A percentile compares a stretch with the other conserved stretches of the same genome.
Evolutionary conservation across 2,329 filamentous ascomycete genomes (phyloP).

Genomic region (Ceratocystiopsis brevicomis): DNA sequence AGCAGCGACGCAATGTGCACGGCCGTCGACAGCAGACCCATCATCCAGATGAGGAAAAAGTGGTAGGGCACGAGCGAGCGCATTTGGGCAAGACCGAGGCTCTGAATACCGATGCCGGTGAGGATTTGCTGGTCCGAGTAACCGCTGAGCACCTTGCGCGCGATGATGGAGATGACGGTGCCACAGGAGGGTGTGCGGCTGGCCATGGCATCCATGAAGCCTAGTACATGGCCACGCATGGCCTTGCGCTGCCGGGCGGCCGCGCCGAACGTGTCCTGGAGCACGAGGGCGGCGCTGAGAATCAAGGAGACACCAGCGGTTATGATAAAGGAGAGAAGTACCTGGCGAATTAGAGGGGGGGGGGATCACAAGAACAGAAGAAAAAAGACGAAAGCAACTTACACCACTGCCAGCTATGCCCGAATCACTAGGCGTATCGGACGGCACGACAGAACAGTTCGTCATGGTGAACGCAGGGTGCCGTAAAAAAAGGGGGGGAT

Average conservation of each 20-base stretch:
- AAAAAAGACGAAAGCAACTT: constrained; percentile 12
- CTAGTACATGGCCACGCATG: background rate
- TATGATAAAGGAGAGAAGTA: constrained; percentile 47
- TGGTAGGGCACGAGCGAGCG: constrained; percentile 43
- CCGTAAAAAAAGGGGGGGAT: no score
- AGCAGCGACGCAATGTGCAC: constrained; percentile 47
- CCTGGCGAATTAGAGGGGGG: constrained; percentile 16
- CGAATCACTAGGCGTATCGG: constrained; percentile 28
- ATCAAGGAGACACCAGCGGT: constrained; percentile 38
- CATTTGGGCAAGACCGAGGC: constrained; percentile 41
- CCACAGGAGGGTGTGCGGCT: background rate
- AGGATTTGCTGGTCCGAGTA: constrained; percentile 52
- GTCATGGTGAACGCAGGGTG: background rate
- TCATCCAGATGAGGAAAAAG: constrained; percentile 54
- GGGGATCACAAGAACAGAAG: background rate
- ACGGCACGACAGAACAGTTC: constrained; percentile 26
- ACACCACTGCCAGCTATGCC: constrained; percentile 39
- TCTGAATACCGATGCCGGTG: constrained; percentile 49
- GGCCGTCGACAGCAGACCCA: constrained; percentile 43
- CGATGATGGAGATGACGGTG: constrained; percentile 18
- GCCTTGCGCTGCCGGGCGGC: constrained; percentile 15
- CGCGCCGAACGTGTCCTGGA: constrained; percentile 26
- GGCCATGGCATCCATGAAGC: constrained; percentile 9
- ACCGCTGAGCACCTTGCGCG: constrained; percentile 43
- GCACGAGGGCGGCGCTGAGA: constrained; percentile 35